phyloP scores from a whole-genome alignment of 2,329 filamentous ascomycete species.

The Graphilbum sp. region DNA sequence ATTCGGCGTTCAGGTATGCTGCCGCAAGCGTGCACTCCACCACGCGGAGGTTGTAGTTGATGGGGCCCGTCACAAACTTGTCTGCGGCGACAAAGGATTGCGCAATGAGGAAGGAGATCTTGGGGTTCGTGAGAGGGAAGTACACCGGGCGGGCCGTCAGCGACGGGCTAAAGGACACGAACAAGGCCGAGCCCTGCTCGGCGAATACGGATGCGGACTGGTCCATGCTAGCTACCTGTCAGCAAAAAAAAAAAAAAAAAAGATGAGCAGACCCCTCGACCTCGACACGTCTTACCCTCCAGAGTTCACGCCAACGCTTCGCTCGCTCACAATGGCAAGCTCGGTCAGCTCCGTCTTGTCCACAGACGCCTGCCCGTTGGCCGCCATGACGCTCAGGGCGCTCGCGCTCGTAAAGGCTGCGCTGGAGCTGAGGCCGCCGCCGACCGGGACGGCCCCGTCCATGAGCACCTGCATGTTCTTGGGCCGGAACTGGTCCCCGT shows the following conservation, averaged over 20 bases:
- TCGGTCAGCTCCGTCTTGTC: constrained; percentile 89
- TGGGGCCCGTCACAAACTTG: constrained; percentile 84
- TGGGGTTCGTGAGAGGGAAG: constrained; percentile 66
- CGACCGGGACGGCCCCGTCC: constrained; percentile 81
- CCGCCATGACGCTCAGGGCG: constrained; percentile 72
- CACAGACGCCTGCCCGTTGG: constrained; percentile 61
- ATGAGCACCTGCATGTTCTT: constrained; percentile 75
- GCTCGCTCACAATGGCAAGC: constrained; percentile 85
- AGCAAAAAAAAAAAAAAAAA: not conserved
- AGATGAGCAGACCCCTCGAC: not conserved
- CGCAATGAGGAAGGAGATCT: constrained; percentile 81
- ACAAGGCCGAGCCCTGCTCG: constrained; percentile 67
- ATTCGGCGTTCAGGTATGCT: constrained; percentile 41
- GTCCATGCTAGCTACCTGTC: constrained; percentile 56
- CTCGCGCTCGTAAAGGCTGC: constrained; percentile 87
- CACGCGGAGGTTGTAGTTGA: constrained; percentile 92
- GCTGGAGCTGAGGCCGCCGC: constrained; percentile 83
- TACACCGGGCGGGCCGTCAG: constrained; percentile 63
- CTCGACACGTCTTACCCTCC: constrained; percentile 48
- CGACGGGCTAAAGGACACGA: constrained; percentile 73
- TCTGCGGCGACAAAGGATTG: constrained; percentile 89
- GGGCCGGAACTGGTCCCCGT: constrained; percentile 41
- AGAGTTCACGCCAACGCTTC: constrained; percentile 88
- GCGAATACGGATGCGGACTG: constrained; percentile 94
- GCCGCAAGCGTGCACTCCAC: constrained; percentile 90